A percentile compares a stretch with the other conserved stretches of the same genome.
These are phyloP conservation scores for Colletotrichum trifolii DNA, from an alignment of 2,329 filamentous ascomycete genomes.

Conservation along the genomic window DNA sequence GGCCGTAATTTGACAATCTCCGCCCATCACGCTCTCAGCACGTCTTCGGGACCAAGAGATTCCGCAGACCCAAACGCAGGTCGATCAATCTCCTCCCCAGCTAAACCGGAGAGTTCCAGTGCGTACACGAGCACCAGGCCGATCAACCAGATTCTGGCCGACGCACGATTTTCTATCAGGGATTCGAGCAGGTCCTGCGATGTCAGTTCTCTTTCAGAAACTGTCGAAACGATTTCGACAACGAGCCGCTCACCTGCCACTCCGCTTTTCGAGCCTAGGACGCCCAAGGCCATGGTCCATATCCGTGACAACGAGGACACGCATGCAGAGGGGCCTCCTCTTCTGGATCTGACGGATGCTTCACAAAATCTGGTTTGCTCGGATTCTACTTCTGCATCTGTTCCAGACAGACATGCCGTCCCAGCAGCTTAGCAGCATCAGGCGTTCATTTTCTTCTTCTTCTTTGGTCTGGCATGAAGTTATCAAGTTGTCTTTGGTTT, in stretches of 20 bases:
- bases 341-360: too few species aligned
- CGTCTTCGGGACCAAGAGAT: neutral
- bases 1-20: conserved; percentile 23
- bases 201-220: conserved; percentile 8
- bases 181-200: neutral
- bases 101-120: neutral
- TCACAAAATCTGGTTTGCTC: too few species aligned
- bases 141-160: neutral
- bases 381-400: too few species aligned
- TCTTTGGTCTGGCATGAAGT: too few species aligned
- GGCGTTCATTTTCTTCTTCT: too few species aligned
- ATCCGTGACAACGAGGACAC: conserved; percentile 12
- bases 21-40: neutral
- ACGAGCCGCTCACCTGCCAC: conserved; percentile 38
- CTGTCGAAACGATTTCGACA: conserved; percentile 19
- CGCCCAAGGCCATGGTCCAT: conserved; percentile 44
- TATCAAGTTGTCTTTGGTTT: too few species aligned
- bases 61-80: neutral
- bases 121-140: too few species aligned
- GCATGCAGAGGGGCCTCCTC: too few species aligned
- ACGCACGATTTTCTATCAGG: neutral
- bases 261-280: conserved; percentile 42
- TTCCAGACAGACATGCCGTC: too few species aligned
- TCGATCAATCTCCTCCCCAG: neutral
- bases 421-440: too few species aligned